phyloP scores from a whole-genome alignment of 306 rosid genomes.

The Cucurbita ficifolia region DNA sequence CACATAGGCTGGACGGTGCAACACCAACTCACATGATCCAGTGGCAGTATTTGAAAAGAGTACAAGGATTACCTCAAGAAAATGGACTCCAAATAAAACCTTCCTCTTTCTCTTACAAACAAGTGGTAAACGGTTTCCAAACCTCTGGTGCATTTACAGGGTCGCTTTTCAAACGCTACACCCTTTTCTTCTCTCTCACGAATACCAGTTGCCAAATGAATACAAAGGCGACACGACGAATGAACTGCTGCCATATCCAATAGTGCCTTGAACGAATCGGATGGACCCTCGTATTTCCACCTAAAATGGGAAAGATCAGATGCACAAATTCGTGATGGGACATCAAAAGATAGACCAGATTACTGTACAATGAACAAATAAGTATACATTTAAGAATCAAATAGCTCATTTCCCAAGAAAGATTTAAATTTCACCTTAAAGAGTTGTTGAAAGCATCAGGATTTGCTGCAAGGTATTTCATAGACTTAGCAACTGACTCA shows the following conservation, averaged over 20 bases:
- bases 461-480: conserved; percentile 60
- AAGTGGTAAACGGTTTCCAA: conserved; percentile 52
- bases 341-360: neutral
- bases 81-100: conserved; percentile 68
- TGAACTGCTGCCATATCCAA: conserved; percentile 99
- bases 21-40: neutral
- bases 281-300: conserved; percentile 97
- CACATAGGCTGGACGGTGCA: neutral
- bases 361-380: neutral
- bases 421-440: conserved; percentile 37
- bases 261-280: conserved; percentile 91
- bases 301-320: conserved; percentile 28
- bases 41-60: neutral
- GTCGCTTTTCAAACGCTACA: conserved; percentile 51
- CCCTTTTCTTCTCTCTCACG: conserved; percentile 64
- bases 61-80: conserved; percentile 52
- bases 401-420: neutral
- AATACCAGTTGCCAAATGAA: conserved; percentile 71
- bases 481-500: conserved; percentile 52
- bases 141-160: conserved; percentile 84
- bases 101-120: conserved; percentile 83
- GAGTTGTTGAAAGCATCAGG: conserved; percentile 71
- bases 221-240: conserved; percentile 97
- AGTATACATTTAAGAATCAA: neutral
- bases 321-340: neutral